These are phyloP conservation scores for Lignosus rhinocerotis DNA, from an alignment of 1,284 basidiomycete genomes.

Conservation along the genomic window DNA sequence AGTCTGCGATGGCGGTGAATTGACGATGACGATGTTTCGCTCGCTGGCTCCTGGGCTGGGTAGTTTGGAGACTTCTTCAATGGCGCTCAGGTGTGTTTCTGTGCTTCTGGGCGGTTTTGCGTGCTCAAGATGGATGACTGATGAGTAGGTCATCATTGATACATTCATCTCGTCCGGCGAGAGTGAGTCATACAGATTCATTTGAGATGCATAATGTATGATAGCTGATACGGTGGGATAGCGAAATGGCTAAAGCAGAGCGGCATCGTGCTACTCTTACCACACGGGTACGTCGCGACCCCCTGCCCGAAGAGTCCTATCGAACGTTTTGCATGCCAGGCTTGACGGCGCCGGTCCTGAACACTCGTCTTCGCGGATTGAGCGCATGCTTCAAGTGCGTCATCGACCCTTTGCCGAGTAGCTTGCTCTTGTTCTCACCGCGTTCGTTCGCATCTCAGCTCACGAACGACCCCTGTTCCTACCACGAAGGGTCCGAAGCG, in stretches of 20 bases:
- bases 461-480: slow-evolving; percentile 64
- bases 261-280: slow-evolving; percentile 82
- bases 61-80: slow-evolving; percentile 93
- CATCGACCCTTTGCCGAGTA: not conserved
- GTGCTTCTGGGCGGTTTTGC: not conserved
- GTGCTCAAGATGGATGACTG: not conserved
- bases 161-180: slow-evolving; percentile 84
- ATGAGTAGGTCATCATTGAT: slow-evolving; percentile 73
- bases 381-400: slow-evolving; percentile 80
- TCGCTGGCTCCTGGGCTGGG: not conserved
- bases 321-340: slow-evolving; percentile 29
- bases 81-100: slow-evolving; percentile 63
- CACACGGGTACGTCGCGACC: slow-evolving; percentile 52
- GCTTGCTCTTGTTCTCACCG: not conserved
- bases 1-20: not conserved
- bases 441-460: slow-evolving; percentile 42
- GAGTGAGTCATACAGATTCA: slow-evolving; percentile 48
- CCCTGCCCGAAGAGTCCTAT: not conserved
- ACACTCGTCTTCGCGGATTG: slow-evolving; percentile 84
- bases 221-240: slow-evolving; percentile 32
- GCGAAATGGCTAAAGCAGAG: slow-evolving; percentile 95
- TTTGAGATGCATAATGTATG: not conserved
- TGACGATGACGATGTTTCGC: not conserved
- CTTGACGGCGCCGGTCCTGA: slow-evolving; percentile 90
- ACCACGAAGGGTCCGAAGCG: slow-evolving; percentile 37